These are phyloP conservation scores for Maudiozyma saulgeensis DNA, from an alignment of 805 yeast species.

Conservation along the genomic window DNA sequence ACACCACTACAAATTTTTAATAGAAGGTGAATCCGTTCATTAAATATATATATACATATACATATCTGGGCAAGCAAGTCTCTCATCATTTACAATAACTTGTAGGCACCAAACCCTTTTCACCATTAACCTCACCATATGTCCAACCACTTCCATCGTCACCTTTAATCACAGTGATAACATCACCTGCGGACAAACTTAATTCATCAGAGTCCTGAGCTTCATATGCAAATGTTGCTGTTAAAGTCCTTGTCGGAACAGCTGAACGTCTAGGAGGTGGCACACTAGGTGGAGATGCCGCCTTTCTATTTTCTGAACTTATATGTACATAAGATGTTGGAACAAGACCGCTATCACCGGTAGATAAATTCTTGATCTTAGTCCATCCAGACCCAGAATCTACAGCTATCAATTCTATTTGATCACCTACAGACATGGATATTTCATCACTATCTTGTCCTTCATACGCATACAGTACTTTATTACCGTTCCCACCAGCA, in stretches of 20 bases:
- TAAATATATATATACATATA: no score
- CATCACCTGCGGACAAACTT: conserved; percentile 62
- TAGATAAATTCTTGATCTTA: conserved; percentile 37
- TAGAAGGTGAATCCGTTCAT: neutral
- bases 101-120: conserved; percentile 67
- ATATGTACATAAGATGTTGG: conserved; percentile 72
- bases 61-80: no score
- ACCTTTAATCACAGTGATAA: conserved; percentile 53
- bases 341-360: conserved; percentile 59
- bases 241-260: conserved; percentile 35
- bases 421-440: conserved; percentile 50
- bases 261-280: conserved; percentile 58
- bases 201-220: conserved; percentile 80
- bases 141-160: conserved; percentile 92
- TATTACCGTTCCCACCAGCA: conserved; percentile 14
- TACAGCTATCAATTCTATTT: conserved; percentile 43
- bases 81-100: conserved; percentile 45
- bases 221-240: conserved; percentile 64
- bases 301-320: conserved; percentile 15
- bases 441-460: conserved; percentile 73
- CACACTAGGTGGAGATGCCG: conserved; percentile 65
- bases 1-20: neutral
- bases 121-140: conserved; percentile 68
- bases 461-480: conserved; percentile 56
- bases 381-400: conserved; percentile 98